These are phyloP conservation scores for Gastrolobium villosum DNA, from an alignment of 306 rosid species.

Conservation along the genomic window DNA sequence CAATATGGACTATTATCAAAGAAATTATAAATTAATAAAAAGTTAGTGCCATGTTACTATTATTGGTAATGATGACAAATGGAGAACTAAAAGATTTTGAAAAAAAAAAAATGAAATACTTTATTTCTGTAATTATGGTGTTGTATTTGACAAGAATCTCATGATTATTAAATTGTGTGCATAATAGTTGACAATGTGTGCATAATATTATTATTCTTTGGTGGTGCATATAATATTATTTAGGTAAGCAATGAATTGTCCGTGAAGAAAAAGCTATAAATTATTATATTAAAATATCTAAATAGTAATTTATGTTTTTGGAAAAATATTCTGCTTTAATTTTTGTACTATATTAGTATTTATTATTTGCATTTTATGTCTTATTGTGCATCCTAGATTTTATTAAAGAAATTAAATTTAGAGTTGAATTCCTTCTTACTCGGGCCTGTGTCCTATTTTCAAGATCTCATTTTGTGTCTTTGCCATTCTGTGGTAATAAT, in stretches of 20 bases:
- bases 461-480: not conserved
- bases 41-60: too few relatives aligned
- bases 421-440: not conserved
- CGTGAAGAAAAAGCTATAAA: too few relatives aligned
- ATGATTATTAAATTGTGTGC: not conserved
- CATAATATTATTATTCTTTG: too few relatives aligned
- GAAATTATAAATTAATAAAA: not conserved
- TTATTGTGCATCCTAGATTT: not conserved
- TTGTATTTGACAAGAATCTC: not conserved
- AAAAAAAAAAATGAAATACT: not conserved
- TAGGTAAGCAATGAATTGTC: too few relatives aligned
- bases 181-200: not conserved
- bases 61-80: conserved; percentile 19
- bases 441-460: conserved; percentile 1
- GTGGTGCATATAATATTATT: too few relatives aligned
- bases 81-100: not conserved
- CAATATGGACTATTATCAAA: not conserved
- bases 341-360: not conserved
- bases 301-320: not conserved
- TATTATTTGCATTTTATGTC: not conserved
- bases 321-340: not conserved
- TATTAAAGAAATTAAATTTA: not conserved
- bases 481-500: not conserved
- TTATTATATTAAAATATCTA: not conserved
- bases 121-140: not conserved